Conservation (phyloP, 768 basidiomycete species). For the Pleurotus giganteus region DNA sequence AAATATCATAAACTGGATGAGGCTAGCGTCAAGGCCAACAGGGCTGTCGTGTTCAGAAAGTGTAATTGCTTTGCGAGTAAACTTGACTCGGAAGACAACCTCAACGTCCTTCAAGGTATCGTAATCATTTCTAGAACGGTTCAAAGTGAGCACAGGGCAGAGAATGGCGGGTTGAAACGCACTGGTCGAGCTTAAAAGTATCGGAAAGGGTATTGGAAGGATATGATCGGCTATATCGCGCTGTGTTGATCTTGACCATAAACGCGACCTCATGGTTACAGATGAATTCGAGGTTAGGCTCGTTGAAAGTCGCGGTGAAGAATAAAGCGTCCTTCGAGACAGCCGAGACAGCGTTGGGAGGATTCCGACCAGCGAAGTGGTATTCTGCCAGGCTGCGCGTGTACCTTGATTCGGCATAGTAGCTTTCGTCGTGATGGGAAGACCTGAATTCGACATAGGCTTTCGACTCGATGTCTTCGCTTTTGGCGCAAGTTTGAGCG, state of each 20-base stretch:
- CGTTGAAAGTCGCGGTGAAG: slow-evolving; percentile 17
- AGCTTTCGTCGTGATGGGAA: background rate
- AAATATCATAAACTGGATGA: slow-evolving; percentile 13
- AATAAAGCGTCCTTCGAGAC: slow-evolving; percentile 13
- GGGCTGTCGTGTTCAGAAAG: slow-evolving; percentile 4
- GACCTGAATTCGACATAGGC: background rate
- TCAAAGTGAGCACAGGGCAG: background rate
- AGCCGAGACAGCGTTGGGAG: slow-evolving; percentile 9
- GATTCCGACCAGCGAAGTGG: slow-evolving; percentile 10
- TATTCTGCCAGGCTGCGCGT: slow-evolving; percentile 13
- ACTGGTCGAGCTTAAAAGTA: slow-evolving; percentile 8
- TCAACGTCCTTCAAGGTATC: slow-evolving; percentile 8
- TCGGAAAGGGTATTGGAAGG: background rate
- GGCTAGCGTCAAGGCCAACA: slow-evolving; percentile 2
- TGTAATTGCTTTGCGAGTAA: slow-evolving; percentile 5
- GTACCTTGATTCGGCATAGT: slow-evolving; percentile 7
- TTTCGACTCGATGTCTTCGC: slow-evolving; percentile 3
- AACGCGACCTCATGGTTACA: slow-evolving; percentile 22
- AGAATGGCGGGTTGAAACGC: background rate
- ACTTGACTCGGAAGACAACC: slow-evolving; percentile 12
- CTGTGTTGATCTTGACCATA: slow-evolving; percentile 14
- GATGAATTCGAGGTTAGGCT: slow-evolving; percentile 20
- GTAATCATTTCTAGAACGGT: slow-evolving; percentile 6
- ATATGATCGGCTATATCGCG: slow-evolving; percentile 17
- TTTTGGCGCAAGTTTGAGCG: slow-evolving; percentile 12